A percentile compares a stretch with the other conserved stretches of the same genome.
Conservation (phyloP, 495 filamentous ascomycete species). For the Jackrogersella minutella region DNA sequence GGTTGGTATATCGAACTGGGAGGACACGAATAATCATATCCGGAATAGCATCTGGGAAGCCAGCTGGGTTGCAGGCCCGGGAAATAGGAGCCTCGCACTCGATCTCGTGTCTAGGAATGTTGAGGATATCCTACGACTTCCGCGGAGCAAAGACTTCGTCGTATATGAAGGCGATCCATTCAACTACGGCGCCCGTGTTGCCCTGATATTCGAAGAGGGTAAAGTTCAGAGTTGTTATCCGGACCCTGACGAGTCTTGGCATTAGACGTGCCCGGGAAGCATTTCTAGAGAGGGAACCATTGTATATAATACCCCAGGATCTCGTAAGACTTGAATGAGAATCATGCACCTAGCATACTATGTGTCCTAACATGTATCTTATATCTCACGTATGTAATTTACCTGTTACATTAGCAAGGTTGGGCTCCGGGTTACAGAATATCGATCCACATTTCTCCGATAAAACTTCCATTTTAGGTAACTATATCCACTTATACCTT, state of each 20-base stretch:
- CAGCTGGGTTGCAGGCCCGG: slow-evolving; percentile 34
- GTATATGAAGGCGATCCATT: slow-evolving; percentile 53
- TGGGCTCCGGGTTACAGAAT: too few relatives aligned
- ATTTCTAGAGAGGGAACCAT: background rate
- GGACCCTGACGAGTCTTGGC: slow-evolving; percentile 2
- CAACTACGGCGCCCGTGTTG: slow-evolving; percentile 48
- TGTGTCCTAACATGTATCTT: too few relatives aligned
- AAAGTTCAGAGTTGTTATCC: slow-evolving; percentile 30
- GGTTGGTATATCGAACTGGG: slow-evolving; percentile 32
- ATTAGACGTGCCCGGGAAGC: background rate
- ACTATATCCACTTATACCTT: background rate
- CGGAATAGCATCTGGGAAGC: slow-evolving; percentile 35
- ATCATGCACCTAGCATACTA: too few relatives aligned
- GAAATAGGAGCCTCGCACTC: slow-evolving; percentile 29
- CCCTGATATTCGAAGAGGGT: slow-evolving; percentile 44
- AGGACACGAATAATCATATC: slow-evolving; percentile 32
- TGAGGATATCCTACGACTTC: slow-evolving; percentile 47
- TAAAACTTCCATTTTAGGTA: background rate
- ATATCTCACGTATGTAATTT: too few relatives aligned
- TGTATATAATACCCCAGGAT: background rate
- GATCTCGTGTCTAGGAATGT: slow-evolving; percentile 49
- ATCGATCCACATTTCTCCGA: background rate
- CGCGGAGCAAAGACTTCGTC: slow-evolving; percentile 47
- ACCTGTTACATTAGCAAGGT: too few relatives aligned
- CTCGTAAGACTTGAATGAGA: too few relatives aligned